Percentiles rank a stretch among this genome's conserved stretches.
These are phyloP conservation scores for Talaromyces sp. DNA, from an alignment of 2,329 filamentous ascomycete species.

Conservation along the genomic window DNA sequence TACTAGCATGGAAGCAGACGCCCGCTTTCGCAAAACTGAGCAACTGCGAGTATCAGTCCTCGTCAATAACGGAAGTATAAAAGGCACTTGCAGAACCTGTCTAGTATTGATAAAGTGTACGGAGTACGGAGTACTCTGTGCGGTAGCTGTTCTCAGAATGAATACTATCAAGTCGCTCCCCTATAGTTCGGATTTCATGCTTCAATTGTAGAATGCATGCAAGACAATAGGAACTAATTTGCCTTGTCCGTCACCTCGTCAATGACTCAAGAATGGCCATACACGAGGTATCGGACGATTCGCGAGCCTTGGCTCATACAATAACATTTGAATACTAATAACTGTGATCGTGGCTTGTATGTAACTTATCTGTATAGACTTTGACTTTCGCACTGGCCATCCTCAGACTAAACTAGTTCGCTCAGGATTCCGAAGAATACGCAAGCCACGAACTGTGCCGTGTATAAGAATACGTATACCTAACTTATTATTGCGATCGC, in stretches of 20 bases:
- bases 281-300: too few relatives aligned
- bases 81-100: too few relatives aligned
- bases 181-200: not conserved
- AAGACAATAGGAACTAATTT: not conserved
- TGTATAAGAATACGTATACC: not conserved
- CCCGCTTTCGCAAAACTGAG: too few relatives aligned
- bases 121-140: too few relatives aligned
- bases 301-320: too few relatives aligned
- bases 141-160: not conserved
- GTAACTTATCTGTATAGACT: not conserved
- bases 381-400: not conserved
- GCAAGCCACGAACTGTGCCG: not conserved
- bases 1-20: too few relatives aligned
- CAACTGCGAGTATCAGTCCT: too few relatives aligned
- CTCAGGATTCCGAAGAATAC: not conserved
- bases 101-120: too few relatives aligned
- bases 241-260: not conserved
- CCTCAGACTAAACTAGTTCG: not conserved
- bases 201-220: not conserved
- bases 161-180: not conserved
- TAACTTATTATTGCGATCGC: not conserved
- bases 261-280: not conserved
- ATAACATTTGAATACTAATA: too few relatives aligned
- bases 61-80: too few relatives aligned
- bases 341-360: too few relatives aligned